phyloP scores from a whole-genome alignment of 768 basidiomycete genomes.

The Kwoniella shandongensis region DNA sequence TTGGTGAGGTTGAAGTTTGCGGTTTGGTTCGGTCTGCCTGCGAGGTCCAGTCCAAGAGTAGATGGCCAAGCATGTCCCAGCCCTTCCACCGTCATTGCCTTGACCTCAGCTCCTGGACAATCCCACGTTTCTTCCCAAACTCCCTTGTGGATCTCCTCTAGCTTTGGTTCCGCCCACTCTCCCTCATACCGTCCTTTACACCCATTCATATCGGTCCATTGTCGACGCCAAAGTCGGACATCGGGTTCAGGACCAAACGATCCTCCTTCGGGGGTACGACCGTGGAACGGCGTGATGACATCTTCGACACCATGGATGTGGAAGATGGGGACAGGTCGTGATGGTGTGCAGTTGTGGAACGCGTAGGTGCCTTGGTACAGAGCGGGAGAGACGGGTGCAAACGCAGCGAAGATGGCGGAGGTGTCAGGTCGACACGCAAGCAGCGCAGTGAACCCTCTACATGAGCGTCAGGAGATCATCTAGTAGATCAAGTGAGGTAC shows the following conservation, averaged over 20 bases:
- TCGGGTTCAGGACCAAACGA: constrained; percentile 24
- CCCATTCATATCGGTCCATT: constrained; percentile 42
- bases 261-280: constrained; percentile 19
- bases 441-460: constrained; percentile 34
- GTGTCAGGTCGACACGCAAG: constrained; percentile 39
- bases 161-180: constrained; percentile 2
- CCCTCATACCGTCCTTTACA: constrained; percentile 1
- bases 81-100: constrained; percentile 25
- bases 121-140: constrained; percentile 25
- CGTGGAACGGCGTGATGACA: constrained; percentile 33
- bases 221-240: constrained; percentile 26
- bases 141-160: constrained; percentile 15
- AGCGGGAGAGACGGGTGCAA: constrained; percentile 37
- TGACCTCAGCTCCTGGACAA: constrained; percentile 21
- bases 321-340: constrained; percentile 29
- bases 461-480: too few species aligned
- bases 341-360: constrained; percentile 26
- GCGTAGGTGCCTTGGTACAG: constrained; percentile 35
- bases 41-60: constrained; percentile 31
- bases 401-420: constrained; percentile 34
- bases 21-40: constrained; percentile 27
- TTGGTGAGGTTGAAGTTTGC: constrained; percentile 30
- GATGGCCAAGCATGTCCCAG: constrained; percentile 46
- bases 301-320: constrained; percentile 40
- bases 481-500: too few species aligned